A percentile compares a stretch with the other conserved stretches of the same genome.
Conservation (phyloP, 2,329 filamentous ascomycete species). For the Aspergillus sp. region DNA sequence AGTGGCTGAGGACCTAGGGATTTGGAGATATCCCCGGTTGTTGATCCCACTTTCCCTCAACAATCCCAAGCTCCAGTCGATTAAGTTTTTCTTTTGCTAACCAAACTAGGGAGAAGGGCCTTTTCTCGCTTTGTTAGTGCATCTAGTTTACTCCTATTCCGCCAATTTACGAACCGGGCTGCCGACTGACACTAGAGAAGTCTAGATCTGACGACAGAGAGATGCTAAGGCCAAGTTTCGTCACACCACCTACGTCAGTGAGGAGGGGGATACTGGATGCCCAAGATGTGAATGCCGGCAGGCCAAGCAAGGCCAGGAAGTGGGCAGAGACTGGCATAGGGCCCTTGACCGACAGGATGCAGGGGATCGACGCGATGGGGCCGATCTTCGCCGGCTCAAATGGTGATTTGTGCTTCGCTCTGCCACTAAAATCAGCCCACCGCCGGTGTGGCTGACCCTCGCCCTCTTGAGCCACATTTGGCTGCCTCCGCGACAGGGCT, state of each 20-base stretch:
- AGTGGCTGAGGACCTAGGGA: background rate
- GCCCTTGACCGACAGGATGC: constrained; percentile 11
- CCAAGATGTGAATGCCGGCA: constrained; percentile 4
- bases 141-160: background rate
- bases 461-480: constrained; percentile 1
- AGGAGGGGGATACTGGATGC: constrained; percentile 6
- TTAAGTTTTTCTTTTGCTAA: background rate
- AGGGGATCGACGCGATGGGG: constrained; percentile 9
- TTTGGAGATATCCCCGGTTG: background rate
- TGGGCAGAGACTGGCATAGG: background rate
- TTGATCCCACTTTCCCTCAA: background rate
- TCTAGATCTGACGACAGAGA: background rate
- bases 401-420: background rate
- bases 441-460: constrained; percentile 8
- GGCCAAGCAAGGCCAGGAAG: background rate
- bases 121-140: background rate
- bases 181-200: background rate
- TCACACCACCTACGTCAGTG: constrained; percentile 11
- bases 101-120: background rate
- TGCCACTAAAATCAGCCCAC: constrained; percentile 8
- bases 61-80: background rate
- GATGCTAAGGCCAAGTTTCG: background rate
- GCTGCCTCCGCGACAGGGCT: background rate
- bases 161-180: background rate
- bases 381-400: background rate